Percentiles rank a stretch among this genome's conserved stretches.
phyloP scores from a whole-genome alignment of 495 filamentous ascomycete species.

The Trichoderma virens region DNA sequence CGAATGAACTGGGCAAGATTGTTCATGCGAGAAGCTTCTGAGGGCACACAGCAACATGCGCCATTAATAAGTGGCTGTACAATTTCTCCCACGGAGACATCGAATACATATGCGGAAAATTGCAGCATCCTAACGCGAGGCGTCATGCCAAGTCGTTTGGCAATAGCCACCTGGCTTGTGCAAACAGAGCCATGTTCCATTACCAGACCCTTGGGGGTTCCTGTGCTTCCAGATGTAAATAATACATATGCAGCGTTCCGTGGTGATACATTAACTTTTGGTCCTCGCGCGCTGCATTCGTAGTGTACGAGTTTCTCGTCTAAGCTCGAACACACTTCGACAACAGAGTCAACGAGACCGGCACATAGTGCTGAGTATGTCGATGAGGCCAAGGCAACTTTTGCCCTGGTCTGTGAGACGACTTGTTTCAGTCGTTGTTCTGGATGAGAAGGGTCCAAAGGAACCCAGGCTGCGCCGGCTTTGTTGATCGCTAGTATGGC shows the following conservation, averaged over 20 bases:
- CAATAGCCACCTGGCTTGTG: slow-evolving; percentile 22
- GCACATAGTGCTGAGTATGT: too few species aligned
- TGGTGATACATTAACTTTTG: neutral
- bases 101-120: slow-evolving; percentile 42
- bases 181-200: slow-evolving; percentile 40
- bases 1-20: slow-evolving; percentile 14
- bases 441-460: slow-evolving; percentile 4
- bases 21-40: neutral
- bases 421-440: neutral
- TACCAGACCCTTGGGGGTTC: slow-evolving; percentile 31
- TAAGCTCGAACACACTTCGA: neutral
- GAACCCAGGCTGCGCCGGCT: slow-evolving; percentile 1
- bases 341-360: neutral
- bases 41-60: neutral
- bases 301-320: neutral
- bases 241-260: slow-evolving; percentile 41
- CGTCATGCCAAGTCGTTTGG: slow-evolving; percentile 25
- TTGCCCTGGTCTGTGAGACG: neutral
- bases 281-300: too few species aligned
- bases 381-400: too few species aligned
- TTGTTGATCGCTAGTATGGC: slow-evolving; percentile 7
- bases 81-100: slow-evolving; percentile 5
- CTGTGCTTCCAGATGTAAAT: slow-evolving; percentile 16
- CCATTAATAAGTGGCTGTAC: neutral
- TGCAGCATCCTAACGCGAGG: slow-evolving; percentile 38